Evolutionary conservation across 192 early-diverging fungal species (phyloP), one percentile per base, ranked within the genome.

Genomic region (Glomus cerebriforme): DNA sequence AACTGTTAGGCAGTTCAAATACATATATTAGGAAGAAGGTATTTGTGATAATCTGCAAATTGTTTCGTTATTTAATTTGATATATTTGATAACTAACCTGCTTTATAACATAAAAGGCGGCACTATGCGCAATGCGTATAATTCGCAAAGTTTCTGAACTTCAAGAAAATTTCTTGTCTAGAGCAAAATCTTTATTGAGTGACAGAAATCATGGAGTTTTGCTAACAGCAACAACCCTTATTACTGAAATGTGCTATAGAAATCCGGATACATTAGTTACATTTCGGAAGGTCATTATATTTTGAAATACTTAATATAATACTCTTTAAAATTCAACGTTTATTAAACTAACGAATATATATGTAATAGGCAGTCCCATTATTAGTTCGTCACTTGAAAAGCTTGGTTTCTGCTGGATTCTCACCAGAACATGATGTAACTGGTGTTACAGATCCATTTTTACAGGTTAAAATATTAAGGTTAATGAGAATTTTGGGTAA

Each of bases 1-100:
- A 94, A 83, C 85, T 99, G 72, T 84, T 99, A 64, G 92, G 91
- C 22, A 94, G 95, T 75, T 92, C 95, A 29, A 95, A 98, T 82
- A 91, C 94, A 75, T 99, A 97, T 75, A 91, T 99, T 68, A 87
- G 97, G 73, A 99, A 99, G 83, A 99, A 99, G 95, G 95, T 93
- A 85, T 65, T 27, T 58, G 29, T 29, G 47, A 59, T 39, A 45
- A 59, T 74, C 22, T 59, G 32, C 17, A 27, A 35, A 22, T 29
- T 35, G 58, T 39, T 34, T 10, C 10, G 35, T 60, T 39, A 13
- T 35, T 26, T 19, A 7, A 32, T 26, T 27, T 71, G n/a, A 45
- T 71, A 15, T 47, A 5, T 19, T 17, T n/a, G 8, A 2, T 5
- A 68, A 22, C 32, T 75, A 45, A 66, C n/a, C 24, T 59, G 15